Conservation (phyloP, 2,329 filamentous ascomycete genomes). For the Fusarium oxysporum region DNA sequence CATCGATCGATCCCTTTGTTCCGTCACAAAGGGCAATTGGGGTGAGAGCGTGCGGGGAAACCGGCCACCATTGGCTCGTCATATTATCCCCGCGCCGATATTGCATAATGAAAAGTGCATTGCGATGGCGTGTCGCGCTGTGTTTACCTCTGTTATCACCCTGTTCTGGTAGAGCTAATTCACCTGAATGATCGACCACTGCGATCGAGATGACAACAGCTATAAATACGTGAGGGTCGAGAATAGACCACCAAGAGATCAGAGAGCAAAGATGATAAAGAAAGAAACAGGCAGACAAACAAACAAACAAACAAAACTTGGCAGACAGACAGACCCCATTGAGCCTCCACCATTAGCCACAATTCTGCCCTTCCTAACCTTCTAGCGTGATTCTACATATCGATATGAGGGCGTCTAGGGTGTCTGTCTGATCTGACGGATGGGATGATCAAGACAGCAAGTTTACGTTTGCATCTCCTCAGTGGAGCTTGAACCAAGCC, state of each 20-base stretch:
- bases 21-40: constrained; percentile 20
- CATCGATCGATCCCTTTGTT: background rate
- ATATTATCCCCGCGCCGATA: background rate
- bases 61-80: constrained; percentile 12
- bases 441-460: constrained; percentile 9
- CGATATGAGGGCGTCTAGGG: background rate
- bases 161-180: background rate
- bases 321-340: background rate
- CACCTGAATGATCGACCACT: background rate
- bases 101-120: background rate
- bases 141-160: background rate
- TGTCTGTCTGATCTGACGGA: constrained; percentile 5
- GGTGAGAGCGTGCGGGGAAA: constrained; percentile 38
- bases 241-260: background rate
- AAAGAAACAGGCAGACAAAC: background rate
- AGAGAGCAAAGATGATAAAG: background rate
- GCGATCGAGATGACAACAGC: constrained; percentile 5
- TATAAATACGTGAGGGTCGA: background rate
- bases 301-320: constrained; percentile 3
- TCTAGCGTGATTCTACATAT: constrained; percentile 25
- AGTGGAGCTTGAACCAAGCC: constrained; percentile 2
- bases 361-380: constrained; percentile 3
- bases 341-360: constrained; percentile 4
- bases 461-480: constrained; percentile 6
- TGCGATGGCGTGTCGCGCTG: background rate